Evolutionary conservation across 2,329 filamentous ascomycete species (phyloP), one percentile per base, ranked within the genome.

Genomic region (Aspergillus sp.): DNA sequence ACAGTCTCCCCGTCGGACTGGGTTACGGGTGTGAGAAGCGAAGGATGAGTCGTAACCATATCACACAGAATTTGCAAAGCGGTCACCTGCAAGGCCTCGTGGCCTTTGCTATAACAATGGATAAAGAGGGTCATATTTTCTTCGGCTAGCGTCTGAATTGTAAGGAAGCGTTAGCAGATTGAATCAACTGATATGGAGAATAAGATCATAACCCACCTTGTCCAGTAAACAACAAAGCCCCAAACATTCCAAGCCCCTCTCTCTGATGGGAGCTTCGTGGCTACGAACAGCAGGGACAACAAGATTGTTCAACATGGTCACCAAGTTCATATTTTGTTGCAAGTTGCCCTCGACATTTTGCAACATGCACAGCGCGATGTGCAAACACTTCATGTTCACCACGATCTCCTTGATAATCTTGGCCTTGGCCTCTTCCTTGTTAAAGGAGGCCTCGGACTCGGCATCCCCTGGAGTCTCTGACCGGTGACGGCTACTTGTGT

Each of bases 361-460:
- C 40, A 98, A 78, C 87, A 97, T 95, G 74, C 90, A 97, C 66
- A 96, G 89, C 27, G 94, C 90, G 54, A 98, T 96, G 62, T 96
- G 88, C 49, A 98, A 77, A 66, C 93, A 97, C 70, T 97, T 97
- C 81, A 96, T 90, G 73, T 97, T 97, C 65, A 97, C 86, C 73
- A 96, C 83, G 61, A 96, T 93, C 68, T 96, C 90, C 52, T 82
- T 84, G 53, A 96, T 54, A 26, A 70, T 55, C 53, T 70, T 82
- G 1, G 87, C 88, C 70, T 90, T 94, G 37, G 75, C 75, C 52
- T 81, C 78, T 41, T 81, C 77, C 39, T 72, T 70, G 48, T 72
- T 70, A 42, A 70, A 70, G 5, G 67, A 67, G 2, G 79, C 77
- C 53, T 81, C 76, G 7, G 81, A 85, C 44, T 85, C 82, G 40